These are phyloP conservation scores for Tricholoma flavovirens DNA, from an alignment of 768 basidiomycete genomes.

Conservation along the genomic window DNA sequence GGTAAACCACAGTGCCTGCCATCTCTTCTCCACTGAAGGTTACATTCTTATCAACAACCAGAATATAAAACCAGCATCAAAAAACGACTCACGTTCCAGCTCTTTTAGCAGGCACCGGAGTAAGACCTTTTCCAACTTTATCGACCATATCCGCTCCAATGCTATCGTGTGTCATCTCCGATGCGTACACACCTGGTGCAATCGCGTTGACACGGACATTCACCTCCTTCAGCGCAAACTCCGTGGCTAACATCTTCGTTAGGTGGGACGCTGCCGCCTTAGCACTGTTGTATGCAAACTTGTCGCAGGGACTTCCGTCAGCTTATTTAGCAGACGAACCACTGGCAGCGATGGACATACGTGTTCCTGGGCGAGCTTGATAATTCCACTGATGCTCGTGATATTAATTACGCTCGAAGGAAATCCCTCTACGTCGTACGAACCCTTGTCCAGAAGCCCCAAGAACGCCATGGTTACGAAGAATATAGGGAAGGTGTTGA, in stretches of 20 bases:
- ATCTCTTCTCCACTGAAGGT: slow-evolving; percentile 57
- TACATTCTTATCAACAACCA: neutral
- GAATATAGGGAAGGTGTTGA: slow-evolving; percentile 74
- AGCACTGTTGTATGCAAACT: slow-evolving; percentile 81
- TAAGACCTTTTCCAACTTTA: slow-evolving; percentile 51
- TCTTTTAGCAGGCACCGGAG: slow-evolving; percentile 39
- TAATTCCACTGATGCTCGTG: slow-evolving; percentile 69
- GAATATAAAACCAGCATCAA: neutral
- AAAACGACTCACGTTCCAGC: slow-evolving; percentile 37
- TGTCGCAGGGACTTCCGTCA: neutral
- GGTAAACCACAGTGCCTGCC: slow-evolving; percentile 72
- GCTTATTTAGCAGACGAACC: neutral
- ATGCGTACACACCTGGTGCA: slow-evolving; percentile 71
- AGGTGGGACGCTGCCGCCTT: slow-evolving; percentile 76
- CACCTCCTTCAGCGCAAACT: slow-evolving; percentile 62
- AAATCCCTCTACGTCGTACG: slow-evolving; percentile 49
- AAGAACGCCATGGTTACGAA: slow-evolving; percentile 75
- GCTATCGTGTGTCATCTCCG: slow-evolving; percentile 62
- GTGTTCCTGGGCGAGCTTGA: slow-evolving; percentile 70
- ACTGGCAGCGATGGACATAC: slow-evolving; percentile 45
- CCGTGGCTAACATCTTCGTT: slow-evolving; percentile 73
- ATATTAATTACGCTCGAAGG: slow-evolving; percentile 70
- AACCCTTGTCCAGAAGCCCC: slow-evolving; percentile 68
- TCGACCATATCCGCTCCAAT: slow-evolving; percentile 36
- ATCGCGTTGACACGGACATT: slow-evolving; percentile 70